Evolutionary conservation across 108 stramenopile genomes (phyloP), one percentile per base, ranked within the genome.

Genomic region (Nitzschia palea): DNA sequence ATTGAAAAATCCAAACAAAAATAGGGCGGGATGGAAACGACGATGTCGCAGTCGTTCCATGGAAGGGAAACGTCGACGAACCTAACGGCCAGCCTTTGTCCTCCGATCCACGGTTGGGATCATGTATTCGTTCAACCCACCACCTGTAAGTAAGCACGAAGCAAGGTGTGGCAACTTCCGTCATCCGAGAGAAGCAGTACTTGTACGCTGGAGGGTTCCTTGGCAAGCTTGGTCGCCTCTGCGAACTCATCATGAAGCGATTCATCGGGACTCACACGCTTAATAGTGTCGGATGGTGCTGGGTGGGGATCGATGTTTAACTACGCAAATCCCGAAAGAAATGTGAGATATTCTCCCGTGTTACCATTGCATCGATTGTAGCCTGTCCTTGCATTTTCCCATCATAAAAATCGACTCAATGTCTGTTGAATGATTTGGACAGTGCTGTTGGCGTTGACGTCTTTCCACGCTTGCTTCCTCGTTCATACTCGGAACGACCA

Each of bases 321-420:
- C 17, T 62, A 9, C 63, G 45, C 32, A 31, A 26, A 5, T 51
- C 48, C 28, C 69, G 59, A 0, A 70, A 70, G 26, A 50, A 70
- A 54, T 70, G 69, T 1, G 40, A 14, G 2, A 70, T 44, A 48
- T 70, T 70, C n/a, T 62, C 59, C 26, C 69, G 30, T 2, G 69
- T 60, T 17, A 15, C 33, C 26, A 36, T 28, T 26, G 52, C 26
- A 5, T 56, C 35, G 8, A 70, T 60, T 54, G 61, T 37, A 9
- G 35, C 44, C 69, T 60, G 62, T 12, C 51, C 60, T 20, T 27
- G n/a, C 15, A 23, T 48, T 31, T 20, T 70, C 51, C 36, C 37
- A 55, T 42, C 65, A 65, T 8, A 74, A 34, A 18, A 74, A 74
- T 32, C 59, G 44, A 1, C 73, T 66, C 2, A 28, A 28, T 0